Conservation (phyloP, 805 yeast species). For the Lipomyces chichibuensis region DNA sequence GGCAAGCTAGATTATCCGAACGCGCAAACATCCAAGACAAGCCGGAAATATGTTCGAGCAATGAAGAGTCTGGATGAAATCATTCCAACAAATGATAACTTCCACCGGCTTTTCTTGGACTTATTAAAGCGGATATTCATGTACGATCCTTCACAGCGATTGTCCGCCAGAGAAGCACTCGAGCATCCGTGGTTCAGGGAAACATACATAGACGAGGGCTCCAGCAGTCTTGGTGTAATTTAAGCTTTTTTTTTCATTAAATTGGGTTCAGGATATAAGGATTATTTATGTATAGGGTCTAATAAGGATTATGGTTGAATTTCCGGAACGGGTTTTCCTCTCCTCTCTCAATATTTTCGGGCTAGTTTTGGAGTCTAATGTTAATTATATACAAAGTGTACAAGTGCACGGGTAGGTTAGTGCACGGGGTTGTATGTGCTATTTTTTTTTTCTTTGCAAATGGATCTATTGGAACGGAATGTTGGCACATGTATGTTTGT, state of each 20-base stretch:
- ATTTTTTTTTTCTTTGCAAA: background rate
- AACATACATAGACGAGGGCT: constrained; percentile 21
- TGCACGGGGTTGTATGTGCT: background rate
- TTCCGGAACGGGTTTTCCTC: background rate
- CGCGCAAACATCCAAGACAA: constrained; percentile 44
- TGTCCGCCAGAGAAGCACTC: constrained; percentile 75
- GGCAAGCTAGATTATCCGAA: constrained; percentile 46
- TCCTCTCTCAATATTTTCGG: background rate
- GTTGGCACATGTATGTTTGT: background rate
- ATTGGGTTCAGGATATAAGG: background rate
- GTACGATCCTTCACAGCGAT: constrained; percentile 71
- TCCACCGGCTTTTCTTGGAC: constrained; percentile 56
- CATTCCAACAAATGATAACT: constrained; percentile 32
- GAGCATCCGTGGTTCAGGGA: constrained; percentile 74
- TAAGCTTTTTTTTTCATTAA: background rate
- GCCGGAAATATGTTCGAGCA: constrained; percentile 44
- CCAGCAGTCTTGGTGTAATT: constrained; percentile 5
- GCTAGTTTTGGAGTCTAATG: background rate
- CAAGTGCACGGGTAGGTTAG: background rate
- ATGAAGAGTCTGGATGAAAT: constrained; percentile 44
- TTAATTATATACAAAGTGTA: background rate
- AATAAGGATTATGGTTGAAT: background rate
- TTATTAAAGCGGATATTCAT: constrained; percentile 65
- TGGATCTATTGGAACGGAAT: background rate
- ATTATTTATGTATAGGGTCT: background rate